A percentile compares a stretch with the other conserved stretches of the same genome.
Evolutionary conservation across 2,329 filamentous ascomycete species (phyloP).

Genomic region (Ophiostoma sp.): DNA sequence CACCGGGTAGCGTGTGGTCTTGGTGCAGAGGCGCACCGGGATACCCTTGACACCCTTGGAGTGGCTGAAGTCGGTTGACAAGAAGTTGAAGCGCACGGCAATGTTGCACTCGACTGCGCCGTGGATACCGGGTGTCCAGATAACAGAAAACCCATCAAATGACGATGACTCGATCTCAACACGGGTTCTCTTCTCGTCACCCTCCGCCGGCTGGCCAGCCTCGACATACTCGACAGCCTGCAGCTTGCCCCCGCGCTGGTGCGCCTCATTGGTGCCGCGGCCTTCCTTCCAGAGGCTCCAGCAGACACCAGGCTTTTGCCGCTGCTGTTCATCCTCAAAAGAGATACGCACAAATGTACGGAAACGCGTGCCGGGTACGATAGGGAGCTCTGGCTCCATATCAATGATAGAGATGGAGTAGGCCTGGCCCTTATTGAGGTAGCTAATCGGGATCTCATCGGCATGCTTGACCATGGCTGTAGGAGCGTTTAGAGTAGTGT

Average conservation of each 20-base stretch:
- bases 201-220: slow-evolving; percentile 52
- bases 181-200: slow-evolving; percentile 60
- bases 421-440: slow-evolving; percentile 94
- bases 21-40: slow-evolving; percentile 84
- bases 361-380: slow-evolving; percentile 62
- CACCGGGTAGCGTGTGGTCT: slow-evolving; percentile 50
- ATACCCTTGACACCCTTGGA: slow-evolving; percentile 98
- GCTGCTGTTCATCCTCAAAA: slow-evolving; percentile 92
- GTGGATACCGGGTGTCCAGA: slow-evolving; percentile 71
- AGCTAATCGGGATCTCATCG: slow-evolving; percentile 93
- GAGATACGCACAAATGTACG: slow-evolving; percentile 91
- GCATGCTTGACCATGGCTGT: slow-evolving; percentile 91
- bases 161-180: slow-evolving; percentile 70
- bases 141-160: slow-evolving; percentile 89
- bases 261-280: slow-evolving; percentile 88
- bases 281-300: slow-evolving; percentile 92
- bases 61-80: slow-evolving; percentile 97
- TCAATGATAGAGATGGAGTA: slow-evolving; percentile 84
- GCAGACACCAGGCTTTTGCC: slow-evolving; percentile 64
- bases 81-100: slow-evolving; percentile 92
- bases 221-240: slow-evolving; percentile 94
- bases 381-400: slow-evolving; percentile 57
- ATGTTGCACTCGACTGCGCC: slow-evolving; percentile 72
- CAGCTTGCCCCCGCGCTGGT: slow-evolving; percentile 84
- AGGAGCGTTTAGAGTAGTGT: slow-evolving; percentile 83